Base-by-base conservation (phyloP, 331 rosid species). In the Ulmus americana region DNA sequence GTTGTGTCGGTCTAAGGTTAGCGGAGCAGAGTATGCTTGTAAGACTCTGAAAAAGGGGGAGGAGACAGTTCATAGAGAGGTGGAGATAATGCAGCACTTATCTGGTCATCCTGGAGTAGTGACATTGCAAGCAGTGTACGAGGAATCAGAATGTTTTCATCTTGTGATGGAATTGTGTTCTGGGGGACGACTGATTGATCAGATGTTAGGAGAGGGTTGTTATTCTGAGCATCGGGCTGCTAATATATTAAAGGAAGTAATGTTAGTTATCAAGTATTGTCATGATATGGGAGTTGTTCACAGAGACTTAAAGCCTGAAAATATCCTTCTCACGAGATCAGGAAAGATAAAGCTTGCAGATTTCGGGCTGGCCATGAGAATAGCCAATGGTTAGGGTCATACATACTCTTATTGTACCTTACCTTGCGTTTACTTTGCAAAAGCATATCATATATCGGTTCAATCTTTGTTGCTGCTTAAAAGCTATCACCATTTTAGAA, bases 211-310 rank as follows among this genome's bases (percentile, higher is more conserved):
- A 59, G 91, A 94, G 15, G 90, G 86, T 42, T 86, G 69, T 5
- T 94, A 73, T 84, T 87, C 95, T 0, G 99, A 94, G 72, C 88
- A 90, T 7, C 88, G 83, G 38, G 87, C 90, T 57, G 99, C 99
- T 50, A 87, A 82, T 70, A 62, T 82, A 59, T 80, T 94, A 59
- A 94, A 90, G 84, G 97, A 90, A 78, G 97, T 94, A 64, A 83
- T 94, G 95, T 79, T 90, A 18, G 99, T 94, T 70, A 78, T 94
- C 59, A 90, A 94, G 83, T 94, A 90, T 58, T 94, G 97, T 70
- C 97, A 94, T 87, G 99, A 94, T 74, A 94, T 94, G 99, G 99
- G 99, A 70, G 99, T 94, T 78, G 99, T 87, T 59, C 99, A 94
- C 68, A 76, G 99, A 78, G 99, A 94, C 80, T 58, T 94, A 73